These are phyloP conservation scores for Fraxinus pennsylvanica DNA, from an alignment of 257 asterid species.

Conservation along the genomic window DNA sequence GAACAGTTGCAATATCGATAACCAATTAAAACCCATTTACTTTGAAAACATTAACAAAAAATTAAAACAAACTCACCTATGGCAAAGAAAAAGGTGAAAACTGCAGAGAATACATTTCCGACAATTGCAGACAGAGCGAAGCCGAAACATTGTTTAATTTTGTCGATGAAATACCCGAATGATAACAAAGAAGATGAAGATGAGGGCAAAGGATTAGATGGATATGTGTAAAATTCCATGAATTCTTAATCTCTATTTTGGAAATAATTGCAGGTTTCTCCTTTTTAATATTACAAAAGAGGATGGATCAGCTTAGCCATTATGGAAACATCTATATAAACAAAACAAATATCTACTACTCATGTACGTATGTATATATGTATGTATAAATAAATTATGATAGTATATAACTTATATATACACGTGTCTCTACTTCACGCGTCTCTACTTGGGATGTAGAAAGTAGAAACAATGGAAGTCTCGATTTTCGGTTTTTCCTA, in stretches of 20 bases:
- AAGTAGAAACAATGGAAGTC: too few species aligned
- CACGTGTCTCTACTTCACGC: too few species aligned
- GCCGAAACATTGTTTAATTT: constrained; percentile 65
- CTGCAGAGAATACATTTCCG: constrained; percentile 85
- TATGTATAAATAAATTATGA: too few species aligned
- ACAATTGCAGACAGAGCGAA: constrained; percentile 69
- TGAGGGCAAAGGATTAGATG: constrained; percentile 63
- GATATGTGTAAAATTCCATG: constrained; percentile 83
- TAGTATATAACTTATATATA: too few species aligned
- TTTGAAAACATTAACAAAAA: background rate
- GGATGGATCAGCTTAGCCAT: background rate
- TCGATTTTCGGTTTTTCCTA: too few species aligned
- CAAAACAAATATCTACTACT: too few species aligned
- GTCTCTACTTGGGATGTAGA: too few species aligned
- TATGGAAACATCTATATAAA: background rate
- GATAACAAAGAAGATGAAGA: constrained; percentile 44
- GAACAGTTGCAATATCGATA: background rate
- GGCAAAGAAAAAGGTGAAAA: constrained; percentile 92
- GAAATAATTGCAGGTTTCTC: background rate
- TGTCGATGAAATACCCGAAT: constrained; percentile 49
- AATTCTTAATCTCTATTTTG: constrained; percentile 1
- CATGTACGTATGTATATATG: too few species aligned
- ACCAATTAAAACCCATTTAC: background rate
- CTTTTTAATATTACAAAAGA: background rate
- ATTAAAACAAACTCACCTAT: constrained; percentile 46